These are phyloP conservation scores for Cucurbita maxima DNA, from an alignment of 306 rosid species.

Conservation along the genomic window DNA sequence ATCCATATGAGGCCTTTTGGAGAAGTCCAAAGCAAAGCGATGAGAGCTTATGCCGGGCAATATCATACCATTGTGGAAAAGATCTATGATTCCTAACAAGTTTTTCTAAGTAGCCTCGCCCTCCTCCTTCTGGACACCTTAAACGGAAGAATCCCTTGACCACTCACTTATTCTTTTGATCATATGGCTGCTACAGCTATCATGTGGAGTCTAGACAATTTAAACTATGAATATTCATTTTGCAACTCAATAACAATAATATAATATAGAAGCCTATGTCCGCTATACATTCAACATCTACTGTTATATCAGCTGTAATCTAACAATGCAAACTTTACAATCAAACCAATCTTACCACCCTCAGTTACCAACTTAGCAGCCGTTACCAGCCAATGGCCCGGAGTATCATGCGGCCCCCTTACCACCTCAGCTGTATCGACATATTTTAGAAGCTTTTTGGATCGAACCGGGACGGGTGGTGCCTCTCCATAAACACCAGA, in stretches of 20 bases:
- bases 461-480: conserved; percentile 52
- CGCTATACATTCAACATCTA: conserved; percentile 6
- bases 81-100: too few species aligned
- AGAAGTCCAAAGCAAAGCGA: too few species aligned
- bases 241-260: background rate
- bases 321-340: conserved; percentile 76
- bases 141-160: background rate
- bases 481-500: conserved; percentile 84
- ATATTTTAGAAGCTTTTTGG: conserved; percentile 51
- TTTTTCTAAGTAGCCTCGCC: background rate
- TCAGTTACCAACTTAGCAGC: conserved; percentile 76
- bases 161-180: background rate
- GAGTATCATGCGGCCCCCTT: conserved; percentile 80
- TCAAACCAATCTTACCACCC: conserved; percentile 68
- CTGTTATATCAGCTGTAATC: conserved; percentile 39
- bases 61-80: too few species aligned
- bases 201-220: background rate
- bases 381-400: conserved; percentile 88
- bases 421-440: conserved; percentile 76
- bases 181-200: background rate
- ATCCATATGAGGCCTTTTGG: too few species aligned
- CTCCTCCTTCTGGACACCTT: background rate
- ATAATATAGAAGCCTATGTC: background rate
- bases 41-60: too few species aligned
- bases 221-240: too few species aligned